Evolutionary conservation across 192 early-diverging fungal species (phyloP), one percentile per base, ranked within the genome.

Genomic region (Jimgerdemannia lactiflua): DNA sequence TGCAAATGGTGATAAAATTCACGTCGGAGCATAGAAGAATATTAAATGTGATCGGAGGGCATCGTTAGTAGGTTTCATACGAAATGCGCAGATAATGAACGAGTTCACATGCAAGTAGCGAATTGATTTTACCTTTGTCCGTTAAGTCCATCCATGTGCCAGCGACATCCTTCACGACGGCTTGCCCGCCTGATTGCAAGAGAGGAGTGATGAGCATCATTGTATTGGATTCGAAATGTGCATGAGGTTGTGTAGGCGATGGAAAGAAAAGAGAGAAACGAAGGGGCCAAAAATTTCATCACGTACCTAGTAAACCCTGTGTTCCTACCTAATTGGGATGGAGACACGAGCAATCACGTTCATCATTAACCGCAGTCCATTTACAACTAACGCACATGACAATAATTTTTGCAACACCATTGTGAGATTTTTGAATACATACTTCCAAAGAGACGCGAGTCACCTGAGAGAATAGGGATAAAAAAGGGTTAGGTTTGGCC

Each of bases 141-240:
- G 91, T 92, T 11, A 92, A 79, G 54, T 92, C 92, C 67, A 87
- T 87, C 92, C 92, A 94, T 0, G 86, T 86, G n/a, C 92, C 92
- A 19, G 87, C 87, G 3, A 92, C 91, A 71, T 89, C 91, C 4
- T 77, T 75, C 2, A 94, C 92, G 40, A 89, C 83, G 0, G 89
- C 89, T 67, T 88, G 86, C 7, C 89, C 89, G 42, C 86, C 89
- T 68, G 40, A 41, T 68, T 68, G 49, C 49, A 59, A 10, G 49
- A 59, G 49, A 10, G 14, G 6, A 59, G 49, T 59, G 49, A 59
- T 59, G 49, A 59, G 14, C 6, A 14, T 14, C 0, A 89, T 78
- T 74, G 8, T 85, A 85, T 19, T 90, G 86, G 3, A 86, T 90
- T 0, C 86, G 86, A 54, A 89, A 14, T 14, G 14, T 59, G 2